Evolutionary conservation across 495 filamentous ascomycete species (phyloP).

Genomic region (Penicillium riverlandense): DNA sequence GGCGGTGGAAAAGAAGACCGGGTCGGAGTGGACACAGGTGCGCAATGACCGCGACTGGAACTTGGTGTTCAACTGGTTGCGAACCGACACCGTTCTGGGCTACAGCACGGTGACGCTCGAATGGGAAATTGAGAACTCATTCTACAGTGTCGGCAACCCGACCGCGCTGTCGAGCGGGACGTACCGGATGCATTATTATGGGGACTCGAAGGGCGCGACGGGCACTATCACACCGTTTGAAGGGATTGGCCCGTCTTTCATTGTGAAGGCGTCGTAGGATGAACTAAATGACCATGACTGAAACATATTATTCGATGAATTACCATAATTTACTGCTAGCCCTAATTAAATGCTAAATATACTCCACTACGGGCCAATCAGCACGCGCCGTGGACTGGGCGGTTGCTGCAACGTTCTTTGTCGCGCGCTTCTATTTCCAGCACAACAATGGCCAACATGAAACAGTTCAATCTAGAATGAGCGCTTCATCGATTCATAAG

Average conservation of each 20-base stretch:
- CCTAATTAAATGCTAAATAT: too few relatives aligned
- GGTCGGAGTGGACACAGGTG: conserved; percentile 55
- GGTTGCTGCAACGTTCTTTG: conserved; percentile 19
- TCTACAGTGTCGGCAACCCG: conserved; percentile 32
- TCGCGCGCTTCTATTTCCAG: conserved; percentile 1
- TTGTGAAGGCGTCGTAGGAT: conserved; percentile 21
- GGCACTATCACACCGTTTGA: conserved; percentile 71
- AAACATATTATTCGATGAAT: background rate
- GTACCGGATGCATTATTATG: conserved; percentile 82
- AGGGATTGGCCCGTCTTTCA: conserved; percentile 64
- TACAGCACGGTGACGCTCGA: conserved; percentile 71
- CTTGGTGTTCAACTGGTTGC: conserved; percentile 50
- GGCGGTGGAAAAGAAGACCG: conserved; percentile 62
- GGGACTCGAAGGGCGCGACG: conserved; percentile 63
- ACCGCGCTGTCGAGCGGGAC: conserved; percentile 45
- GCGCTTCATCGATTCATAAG: too few relatives aligned
- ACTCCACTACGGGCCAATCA: conserved; percentile 8
- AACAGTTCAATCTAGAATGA: too few relatives aligned
- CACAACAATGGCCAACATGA: background rate
- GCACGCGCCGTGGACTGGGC: conserved; percentile 1
- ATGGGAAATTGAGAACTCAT: conserved; percentile 68
- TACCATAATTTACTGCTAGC: background rate
- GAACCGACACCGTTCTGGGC: conserved; percentile 62
- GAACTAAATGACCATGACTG: too few relatives aligned
- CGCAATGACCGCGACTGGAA: conserved; percentile 32